These are phyloP conservation scores for Chaetoceros muelleri DNA, from an alignment of 108 stramenopile species.

Conservation along the genomic window DNA sequence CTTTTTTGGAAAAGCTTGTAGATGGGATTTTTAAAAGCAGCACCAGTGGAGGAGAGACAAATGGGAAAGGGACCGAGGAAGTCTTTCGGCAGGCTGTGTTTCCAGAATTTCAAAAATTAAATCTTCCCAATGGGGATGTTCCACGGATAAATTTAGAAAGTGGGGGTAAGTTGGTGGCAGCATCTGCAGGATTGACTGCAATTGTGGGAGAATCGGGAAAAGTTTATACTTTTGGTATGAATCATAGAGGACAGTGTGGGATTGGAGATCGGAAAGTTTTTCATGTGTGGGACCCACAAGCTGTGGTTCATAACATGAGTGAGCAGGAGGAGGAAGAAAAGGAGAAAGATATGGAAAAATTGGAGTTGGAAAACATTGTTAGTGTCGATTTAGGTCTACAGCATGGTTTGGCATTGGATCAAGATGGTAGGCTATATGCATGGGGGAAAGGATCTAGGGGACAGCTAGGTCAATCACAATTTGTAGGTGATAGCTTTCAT, in stretches of 20 bases:
- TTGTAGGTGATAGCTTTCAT: slow-evolving; percentile 15
- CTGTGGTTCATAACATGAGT: slow-evolving; percentile 28
- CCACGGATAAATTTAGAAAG: neutral
- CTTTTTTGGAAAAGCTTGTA: neutral
- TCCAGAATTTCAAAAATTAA: neutral
- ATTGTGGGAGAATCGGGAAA: slow-evolving; percentile 41
- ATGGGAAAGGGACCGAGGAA: neutral
- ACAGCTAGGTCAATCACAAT: slow-evolving; percentile 61
- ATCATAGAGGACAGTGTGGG: slow-evolving; percentile 78
- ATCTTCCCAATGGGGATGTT: slow-evolving; percentile 4
- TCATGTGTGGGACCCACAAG: slow-evolving; percentile 67
- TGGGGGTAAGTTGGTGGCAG: slow-evolving; percentile 16
- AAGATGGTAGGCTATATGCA: slow-evolving; percentile 55
- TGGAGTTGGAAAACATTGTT: slow-evolving; percentile 39
- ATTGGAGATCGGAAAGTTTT: slow-evolving; percentile 30
- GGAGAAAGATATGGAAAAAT: slow-evolving; percentile 23
- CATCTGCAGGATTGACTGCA: slow-evolving; percentile 64
- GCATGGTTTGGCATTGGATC: slow-evolving; percentile 72
- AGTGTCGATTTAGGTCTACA: slow-evolving; percentile 78
- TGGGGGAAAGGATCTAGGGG: slow-evolving; percentile 86
- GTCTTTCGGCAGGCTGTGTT: neutral
- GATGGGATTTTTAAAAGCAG: neutral
- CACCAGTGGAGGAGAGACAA: slow-evolving; percentile 14
- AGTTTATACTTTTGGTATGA: slow-evolving; percentile 62
- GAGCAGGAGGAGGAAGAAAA: neutral